phyloP scores from a whole-genome alignment of 208 protist genomes.

The Trypanosoma melophagium region DNA sequence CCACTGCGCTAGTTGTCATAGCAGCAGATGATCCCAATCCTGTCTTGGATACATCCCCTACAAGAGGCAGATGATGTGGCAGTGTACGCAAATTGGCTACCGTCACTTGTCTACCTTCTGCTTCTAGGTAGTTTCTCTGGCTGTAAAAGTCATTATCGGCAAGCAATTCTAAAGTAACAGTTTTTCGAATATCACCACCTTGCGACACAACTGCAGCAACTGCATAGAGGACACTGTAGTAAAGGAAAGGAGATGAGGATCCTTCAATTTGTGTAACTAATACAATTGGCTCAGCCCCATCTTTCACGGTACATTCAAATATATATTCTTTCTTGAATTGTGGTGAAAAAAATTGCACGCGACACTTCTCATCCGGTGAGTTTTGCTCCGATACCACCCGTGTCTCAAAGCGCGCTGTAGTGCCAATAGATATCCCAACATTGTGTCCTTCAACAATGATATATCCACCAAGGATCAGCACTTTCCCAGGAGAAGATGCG shows the following conservation, averaged over 20 bases:
- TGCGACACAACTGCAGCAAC: conserved; percentile 43
- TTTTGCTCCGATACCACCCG: conserved; percentile 33
- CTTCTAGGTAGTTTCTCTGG: conserved; percentile 83
- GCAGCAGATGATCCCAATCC: conserved; percentile 94
- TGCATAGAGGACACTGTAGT: conserved; percentile 68
- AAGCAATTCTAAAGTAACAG: conserved; percentile 58
- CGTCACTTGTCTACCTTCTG: conserved; percentile 45
- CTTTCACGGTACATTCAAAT: conserved; percentile 44
- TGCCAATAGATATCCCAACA: conserved; percentile 91
- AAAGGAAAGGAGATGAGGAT: conserved; percentile 60
- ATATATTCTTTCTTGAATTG: conserved; percentile 75
- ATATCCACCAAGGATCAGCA: conserved; percentile 95
- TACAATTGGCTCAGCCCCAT: conserved; percentile 28
- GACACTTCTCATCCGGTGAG: conserved; percentile 27
- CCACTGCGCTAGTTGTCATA: conserved; percentile 91
- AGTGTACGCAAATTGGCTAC: conserved; percentile 57
- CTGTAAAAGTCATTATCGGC: conserved; percentile 94
- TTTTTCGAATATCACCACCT: conserved; percentile 18
- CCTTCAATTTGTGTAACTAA: conserved; percentile 60
- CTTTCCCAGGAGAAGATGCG: conserved; percentile 93
- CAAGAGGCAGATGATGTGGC: conserved; percentile 61
- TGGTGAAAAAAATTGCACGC: conserved; percentile 68
- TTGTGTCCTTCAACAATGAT: conserved; percentile 92
- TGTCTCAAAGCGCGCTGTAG: conserved; percentile 89
- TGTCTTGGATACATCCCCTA: conserved; percentile 92